Base-by-base conservation (phyloP, 2,329 filamentous ascomycete species). In the Sporothrix brunneoviolacea region DNA sequence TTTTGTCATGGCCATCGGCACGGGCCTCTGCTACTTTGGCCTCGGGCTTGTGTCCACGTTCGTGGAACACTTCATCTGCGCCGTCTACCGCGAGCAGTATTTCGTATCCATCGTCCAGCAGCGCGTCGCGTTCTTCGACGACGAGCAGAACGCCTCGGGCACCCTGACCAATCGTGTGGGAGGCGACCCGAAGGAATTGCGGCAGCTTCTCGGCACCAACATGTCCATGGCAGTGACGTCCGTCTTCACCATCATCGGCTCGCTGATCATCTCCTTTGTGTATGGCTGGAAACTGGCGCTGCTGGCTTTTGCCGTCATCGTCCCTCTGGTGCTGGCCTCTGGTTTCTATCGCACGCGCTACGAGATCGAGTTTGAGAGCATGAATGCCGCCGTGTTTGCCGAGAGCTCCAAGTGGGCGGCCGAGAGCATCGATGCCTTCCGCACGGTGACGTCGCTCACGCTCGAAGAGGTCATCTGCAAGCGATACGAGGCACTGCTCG, bases 251-350 rank as follows among this genome's bases (percentile, higher is more conserved):
- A 65, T 91, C 4, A 59, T 80, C 8, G 86, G 84, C 0, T 80
- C 77, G 7, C 66, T 88, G 13, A 69, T 75, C 39, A 84, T 91
- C 46, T 75, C 83, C 1, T 89, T 88, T 59, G 70, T 75, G 4
- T 88, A 84, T 61, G 83, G 84, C 2, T 91, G 87, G 87, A 91
- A 89, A 62, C 71, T 91, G 8, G 79, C 83, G 0, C 67, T 89
- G 0, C 81, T 91, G 0, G 75, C 79, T 0, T 68, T 82, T 8
- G 80, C 57, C 79, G 84, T 8, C 75, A 76, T 6, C 0, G 64
- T 78, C 48, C 77, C 77, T 0, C 60, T 80, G 19, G 68, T 72
- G 39, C 56, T 80, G 4, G 49, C 63, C 6, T 69, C 73, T 0
- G 72, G 70, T 0, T 81, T 71, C 58, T 75, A 70, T 63, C 72